Percentiles rank a stretch among this genome's conserved stretches.
phyloP scores from a whole-genome alignment of 176 grass and related monocot genomes.

The Poa pratensis region DNA sequence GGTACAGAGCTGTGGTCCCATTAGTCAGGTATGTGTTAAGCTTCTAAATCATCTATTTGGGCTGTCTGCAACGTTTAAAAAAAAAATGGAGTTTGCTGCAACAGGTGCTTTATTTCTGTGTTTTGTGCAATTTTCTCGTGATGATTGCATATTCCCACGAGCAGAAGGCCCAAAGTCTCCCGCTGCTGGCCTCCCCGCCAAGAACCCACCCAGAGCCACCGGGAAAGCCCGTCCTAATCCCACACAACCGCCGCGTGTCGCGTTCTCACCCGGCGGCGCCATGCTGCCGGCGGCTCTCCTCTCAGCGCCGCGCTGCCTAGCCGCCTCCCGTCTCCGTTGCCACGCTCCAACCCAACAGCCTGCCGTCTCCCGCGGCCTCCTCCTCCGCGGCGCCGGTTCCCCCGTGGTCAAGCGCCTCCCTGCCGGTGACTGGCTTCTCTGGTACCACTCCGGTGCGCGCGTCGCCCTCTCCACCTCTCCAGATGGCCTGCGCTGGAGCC shows the following conservation, averaged over 20 bases:
- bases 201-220: not conserved
- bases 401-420: conserved; percentile 72
- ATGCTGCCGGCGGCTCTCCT: conserved; percentile 33
- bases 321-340: conserved; percentile 26
- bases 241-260: not conserved
- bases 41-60: no score
- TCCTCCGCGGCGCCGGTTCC: conserved; percentile 49
- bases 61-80: no score
- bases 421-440: conserved; percentile 71
- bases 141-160: no score
- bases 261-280: not conserved
- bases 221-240: conserved; percentile 19
- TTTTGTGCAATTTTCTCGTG: no score
- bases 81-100: no score
- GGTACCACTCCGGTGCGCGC: conserved; percentile 51
- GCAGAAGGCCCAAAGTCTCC: no score
- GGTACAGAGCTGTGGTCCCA: no score
- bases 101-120: no score
- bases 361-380: conserved; percentile 24
- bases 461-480: conserved; percentile 62
- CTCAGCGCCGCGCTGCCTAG: conserved; percentile 8
- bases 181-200: not conserved
- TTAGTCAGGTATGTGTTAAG: no score
- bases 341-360: conserved; percentile 28
- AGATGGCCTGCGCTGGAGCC: conserved; percentile 71